These are phyloP conservation scores for Thozetella sp. DNA, from an alignment of 495 filamentous ascomycete species.

Conservation along the genomic window DNA sequence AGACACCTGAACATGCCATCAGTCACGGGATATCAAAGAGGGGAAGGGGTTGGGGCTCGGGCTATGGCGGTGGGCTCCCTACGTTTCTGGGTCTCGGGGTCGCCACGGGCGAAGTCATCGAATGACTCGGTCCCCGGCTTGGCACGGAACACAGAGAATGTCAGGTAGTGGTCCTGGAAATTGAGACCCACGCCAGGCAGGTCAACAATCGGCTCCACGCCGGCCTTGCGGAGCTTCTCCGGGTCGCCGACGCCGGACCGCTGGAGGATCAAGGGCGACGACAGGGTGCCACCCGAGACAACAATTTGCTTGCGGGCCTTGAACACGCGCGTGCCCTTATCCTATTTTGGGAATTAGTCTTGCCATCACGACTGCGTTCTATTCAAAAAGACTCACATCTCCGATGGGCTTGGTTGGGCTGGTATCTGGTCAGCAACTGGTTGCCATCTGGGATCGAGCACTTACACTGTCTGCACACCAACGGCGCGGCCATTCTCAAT, in stretches of 20 bases:
- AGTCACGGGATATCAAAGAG: neutral
- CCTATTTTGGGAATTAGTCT: slow-evolving; percentile 28
- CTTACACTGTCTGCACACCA: slow-evolving; percentile 55
- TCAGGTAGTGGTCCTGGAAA: slow-evolving; percentile 87
- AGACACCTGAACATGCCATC: slow-evolving; percentile 42
- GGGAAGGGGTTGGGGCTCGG: neutral
- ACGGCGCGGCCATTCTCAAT: slow-evolving; percentile 71
- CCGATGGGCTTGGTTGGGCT: slow-evolving; percentile 40
- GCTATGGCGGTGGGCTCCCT: neutral
- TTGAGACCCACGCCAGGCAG: slow-evolving; percentile 83
- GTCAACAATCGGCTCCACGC: slow-evolving; percentile 72
- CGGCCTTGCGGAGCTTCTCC: slow-evolving; percentile 70
- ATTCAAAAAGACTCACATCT: slow-evolving; percentile 7
- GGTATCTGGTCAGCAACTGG: slow-evolving; percentile 7
- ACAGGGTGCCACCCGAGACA: slow-evolving; percentile 78
- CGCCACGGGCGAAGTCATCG: slow-evolving; percentile 79
- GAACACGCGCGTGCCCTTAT: slow-evolving; percentile 46
- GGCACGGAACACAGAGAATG: slow-evolving; percentile 73
- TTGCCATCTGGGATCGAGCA: neutral
- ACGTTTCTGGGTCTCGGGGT: slow-evolving; percentile 68
- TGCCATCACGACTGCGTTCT: neutral
- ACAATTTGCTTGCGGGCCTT: slow-evolving; percentile 78
- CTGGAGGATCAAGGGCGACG: slow-evolving; percentile 78
- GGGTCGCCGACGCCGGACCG: slow-evolving; percentile 72
- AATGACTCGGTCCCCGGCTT: slow-evolving; percentile 80